These are phyloP conservation scores for Scutellaria galericulata DNA, from an alignment of 257 asterid species.

Conservation along the genomic window DNA sequence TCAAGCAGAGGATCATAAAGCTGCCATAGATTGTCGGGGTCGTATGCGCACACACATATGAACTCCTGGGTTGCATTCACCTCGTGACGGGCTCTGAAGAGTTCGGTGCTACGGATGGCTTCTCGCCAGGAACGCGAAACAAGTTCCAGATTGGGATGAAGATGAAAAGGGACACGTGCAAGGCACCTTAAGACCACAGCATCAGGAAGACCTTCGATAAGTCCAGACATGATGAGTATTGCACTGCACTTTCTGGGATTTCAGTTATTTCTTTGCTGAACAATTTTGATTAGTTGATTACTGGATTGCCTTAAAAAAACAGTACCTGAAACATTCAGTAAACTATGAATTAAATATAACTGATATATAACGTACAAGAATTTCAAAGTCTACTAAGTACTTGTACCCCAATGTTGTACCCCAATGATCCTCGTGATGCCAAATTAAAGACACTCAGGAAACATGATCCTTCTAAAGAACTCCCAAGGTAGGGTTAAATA, in stretches of 20 bases:
- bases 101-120: constrained; percentile 72
- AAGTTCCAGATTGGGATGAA: constrained; percentile 73
- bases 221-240: constrained; percentile 65
- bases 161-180: constrained; percentile 90
- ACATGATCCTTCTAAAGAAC: not conserved
- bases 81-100: constrained; percentile 86
- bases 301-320: constrained; percentile 28
- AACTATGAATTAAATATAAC: constrained; percentile 20
- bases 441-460: not conserved
- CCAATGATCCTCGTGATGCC: not conserved
- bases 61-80: constrained; percentile 79
- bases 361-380: constrained; percentile 1
- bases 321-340: constrained; percentile 39
- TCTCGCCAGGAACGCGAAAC: constrained; percentile 93
- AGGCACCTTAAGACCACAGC: constrained; percentile 93
- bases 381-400: not conserved
- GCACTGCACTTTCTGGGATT: constrained; percentile 39
- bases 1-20: constrained; percentile 80
- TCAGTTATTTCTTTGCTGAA: constrained; percentile 24
- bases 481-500: not conserved
- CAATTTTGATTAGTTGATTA: constrained; percentile 27
- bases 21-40: constrained; percentile 97
- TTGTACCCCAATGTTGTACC: not conserved
- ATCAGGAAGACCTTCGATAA: constrained; percentile 98
- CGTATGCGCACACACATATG: constrained; percentile 83